Conservation (phyloP, 768 basidiomycete species). For the Plicaturopsis crispa region DNA sequence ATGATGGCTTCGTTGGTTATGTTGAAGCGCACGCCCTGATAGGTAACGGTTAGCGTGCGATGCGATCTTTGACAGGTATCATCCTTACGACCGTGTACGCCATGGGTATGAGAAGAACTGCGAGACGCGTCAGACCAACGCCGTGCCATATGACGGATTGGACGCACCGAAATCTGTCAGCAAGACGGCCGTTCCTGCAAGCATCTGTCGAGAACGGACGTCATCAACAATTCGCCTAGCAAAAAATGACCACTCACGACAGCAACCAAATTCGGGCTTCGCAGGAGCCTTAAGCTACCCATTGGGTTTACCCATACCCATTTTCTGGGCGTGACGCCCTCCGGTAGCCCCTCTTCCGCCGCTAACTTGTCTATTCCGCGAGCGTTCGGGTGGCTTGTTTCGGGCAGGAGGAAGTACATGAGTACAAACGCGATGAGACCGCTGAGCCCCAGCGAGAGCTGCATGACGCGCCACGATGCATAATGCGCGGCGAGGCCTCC, state of each 20-base stretch:
- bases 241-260: constrained; percentile 31
- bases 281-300: constrained; percentile 36
- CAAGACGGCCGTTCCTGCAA: constrained; percentile 25
- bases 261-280: constrained; percentile 51
- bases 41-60: not conserved
- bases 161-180: constrained; percentile 27
- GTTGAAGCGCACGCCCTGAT: constrained; percentile 47
- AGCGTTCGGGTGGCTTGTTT: constrained; percentile 57
- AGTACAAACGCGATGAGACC: constrained; percentile 31
- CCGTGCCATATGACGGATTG: not conserved
- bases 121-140: not conserved
- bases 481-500: constrained; percentile 47
- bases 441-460: constrained; percentile 33
- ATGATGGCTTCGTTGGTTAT: constrained; percentile 51
- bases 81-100: constrained; percentile 56
- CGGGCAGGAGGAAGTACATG: constrained; percentile 46
- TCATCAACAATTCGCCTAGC: constrained; percentile 21
- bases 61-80: not conserved
- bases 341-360: constrained; percentile 11
- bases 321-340: constrained; percentile 7
- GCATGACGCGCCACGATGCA: constrained; percentile 60
- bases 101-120: constrained; percentile 48
- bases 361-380: constrained; percentile 42
- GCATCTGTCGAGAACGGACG: constrained; percentile 28
- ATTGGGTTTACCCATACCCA: constrained; percentile 56